Conservation (phyloP, 768 basidiomycete species). For the Amanita jacksonii region DNA sequence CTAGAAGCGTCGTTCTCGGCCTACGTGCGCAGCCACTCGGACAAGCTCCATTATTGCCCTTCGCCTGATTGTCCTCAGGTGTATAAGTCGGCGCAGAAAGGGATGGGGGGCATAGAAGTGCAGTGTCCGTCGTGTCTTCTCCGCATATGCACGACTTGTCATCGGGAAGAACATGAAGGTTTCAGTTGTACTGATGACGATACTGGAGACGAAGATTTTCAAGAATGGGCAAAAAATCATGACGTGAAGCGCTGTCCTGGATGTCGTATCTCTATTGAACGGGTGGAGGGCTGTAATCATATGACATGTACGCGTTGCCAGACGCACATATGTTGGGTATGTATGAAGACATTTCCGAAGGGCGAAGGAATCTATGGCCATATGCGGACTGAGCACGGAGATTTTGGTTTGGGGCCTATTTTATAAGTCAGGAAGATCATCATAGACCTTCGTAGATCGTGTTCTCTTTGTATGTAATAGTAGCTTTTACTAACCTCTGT, state of each 20-base stretch:
- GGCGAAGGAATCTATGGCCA: slow-evolving; percentile 71
- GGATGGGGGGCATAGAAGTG: slow-evolving; percentile 32
- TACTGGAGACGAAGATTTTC: slow-evolving; percentile 47
- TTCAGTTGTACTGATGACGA: slow-evolving; percentile 53
- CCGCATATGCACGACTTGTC: slow-evolving; percentile 60
- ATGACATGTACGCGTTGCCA: slow-evolving; percentile 69
- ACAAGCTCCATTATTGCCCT: slow-evolving; percentile 67
- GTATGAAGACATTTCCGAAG: slow-evolving; percentile 56
- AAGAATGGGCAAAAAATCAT: slow-evolving; percentile 50
- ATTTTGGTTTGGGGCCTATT: slow-evolving; percentile 36
- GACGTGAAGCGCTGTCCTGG: slow-evolving; percentile 70
- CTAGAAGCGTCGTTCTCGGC: slow-evolving; percentile 51
- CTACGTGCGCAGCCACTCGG: slow-evolving; percentile 47
- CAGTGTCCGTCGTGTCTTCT: slow-evolving; percentile 65
- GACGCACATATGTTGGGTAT: slow-evolving; percentile 78
- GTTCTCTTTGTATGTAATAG: neutral
- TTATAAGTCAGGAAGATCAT: slow-evolving; percentile 8
- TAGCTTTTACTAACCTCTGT: too few species aligned
- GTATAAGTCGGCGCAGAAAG: slow-evolving; percentile 43
- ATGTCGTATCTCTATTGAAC: slow-evolving; percentile 64
- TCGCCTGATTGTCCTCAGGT: slow-evolving; percentile 71
- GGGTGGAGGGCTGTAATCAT: slow-evolving; percentile 72
- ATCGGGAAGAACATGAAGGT: slow-evolving; percentile 50
- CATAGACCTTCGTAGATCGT: too few species aligned
- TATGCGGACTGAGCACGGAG: slow-evolving; percentile 61